Evolutionary conservation across 1,284 basidiomycete genomes (phyloP).

Genomic region (Microbotryum violaceum): DNA sequence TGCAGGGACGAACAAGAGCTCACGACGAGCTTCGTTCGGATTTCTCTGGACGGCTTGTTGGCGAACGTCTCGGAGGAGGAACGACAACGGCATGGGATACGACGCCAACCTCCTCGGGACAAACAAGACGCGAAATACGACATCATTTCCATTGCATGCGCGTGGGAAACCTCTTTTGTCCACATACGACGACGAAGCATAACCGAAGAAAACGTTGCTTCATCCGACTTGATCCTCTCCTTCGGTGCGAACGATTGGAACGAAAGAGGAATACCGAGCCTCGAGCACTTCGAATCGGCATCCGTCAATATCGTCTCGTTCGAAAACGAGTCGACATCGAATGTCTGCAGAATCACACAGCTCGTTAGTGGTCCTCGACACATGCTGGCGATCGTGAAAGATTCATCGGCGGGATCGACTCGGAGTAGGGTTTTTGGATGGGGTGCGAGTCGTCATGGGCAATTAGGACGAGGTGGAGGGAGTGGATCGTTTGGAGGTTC

Average conservation of each 20-base stretch:
- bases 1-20: background rate
- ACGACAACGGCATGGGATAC: background rate
- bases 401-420: background rate
- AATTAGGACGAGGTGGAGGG: constrained; percentile 49
- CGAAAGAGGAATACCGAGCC: constrained; percentile 45
- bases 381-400: constrained; percentile 49
- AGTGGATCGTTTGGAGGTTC: background rate
- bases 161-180: constrained; percentile 18
- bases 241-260: constrained; percentile 78
- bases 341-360: constrained; percentile 22
- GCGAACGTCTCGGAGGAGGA: background rate
- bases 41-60: background rate
- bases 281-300: fast-evolving
- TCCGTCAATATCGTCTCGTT: constrained; percentile 7
- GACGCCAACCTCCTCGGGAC: background rate
- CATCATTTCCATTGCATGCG: background rate
- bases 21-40: background rate
- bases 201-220: background rate
- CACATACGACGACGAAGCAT: background rate
- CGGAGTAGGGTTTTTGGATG: constrained; percentile 55
- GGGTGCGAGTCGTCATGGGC: constrained; percentile 74
- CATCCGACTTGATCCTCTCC: constrained; percentile 58
- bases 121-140: background rate
- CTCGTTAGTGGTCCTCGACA: constrained; percentile 57
- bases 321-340: constrained; percentile 17